These are phyloP conservation scores for Solanum hybrid DNA, from an alignment of 305 asterid species.

Conservation along the genomic window DNA sequence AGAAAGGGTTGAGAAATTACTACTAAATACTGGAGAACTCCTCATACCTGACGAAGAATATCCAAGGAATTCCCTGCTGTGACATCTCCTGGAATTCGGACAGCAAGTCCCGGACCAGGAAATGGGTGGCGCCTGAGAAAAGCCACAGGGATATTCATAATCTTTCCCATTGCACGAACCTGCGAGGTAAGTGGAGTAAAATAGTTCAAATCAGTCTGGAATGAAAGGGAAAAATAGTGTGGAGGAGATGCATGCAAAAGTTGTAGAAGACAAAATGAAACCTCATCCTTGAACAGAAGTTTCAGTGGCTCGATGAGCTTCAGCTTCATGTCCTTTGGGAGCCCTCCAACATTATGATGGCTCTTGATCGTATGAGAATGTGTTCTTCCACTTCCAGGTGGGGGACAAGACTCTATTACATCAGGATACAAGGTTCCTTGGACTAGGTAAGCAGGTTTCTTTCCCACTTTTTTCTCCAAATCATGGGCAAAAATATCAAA, in stretches of 20 bases:
- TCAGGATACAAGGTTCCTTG: conserved; percentile 99
- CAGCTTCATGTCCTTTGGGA: conserved; percentile 92
- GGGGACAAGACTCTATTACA: conserved; percentile 95
- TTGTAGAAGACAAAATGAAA: conserved; percentile 9
- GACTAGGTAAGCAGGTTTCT: conserved; percentile 60
- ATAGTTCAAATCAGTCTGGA: not conserved
- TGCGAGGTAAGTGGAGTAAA: conserved; percentile 11
- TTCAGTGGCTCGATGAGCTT: conserved; percentile 95
- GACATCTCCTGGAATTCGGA: conserved; percentile 87
- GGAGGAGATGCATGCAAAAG: not conserved
- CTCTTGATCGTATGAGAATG: conserved; percentile 98
- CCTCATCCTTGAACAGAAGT: conserved; percentile 97
- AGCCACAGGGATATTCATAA: conserved; percentile 60
- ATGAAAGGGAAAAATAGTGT: not conserved
- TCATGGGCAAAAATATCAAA: conserved; percentile 75
- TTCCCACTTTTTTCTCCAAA: conserved; percentile 62
- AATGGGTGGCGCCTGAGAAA: conserved; percentile 89
- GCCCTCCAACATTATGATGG: conserved; percentile 97
- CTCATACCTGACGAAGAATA: conserved; percentile 66
- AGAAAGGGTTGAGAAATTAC: not conserved
- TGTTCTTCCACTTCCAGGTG: conserved; percentile 93
- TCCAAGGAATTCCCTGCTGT: conserved; percentile 75
- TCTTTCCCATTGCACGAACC: conserved; percentile 86
- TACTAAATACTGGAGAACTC: not conserved
- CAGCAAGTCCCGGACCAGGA: conserved; percentile 98